phyloP scores from a whole-genome alignment of 306 rosid species.

The Heteromeles arbutifolia region DNA sequence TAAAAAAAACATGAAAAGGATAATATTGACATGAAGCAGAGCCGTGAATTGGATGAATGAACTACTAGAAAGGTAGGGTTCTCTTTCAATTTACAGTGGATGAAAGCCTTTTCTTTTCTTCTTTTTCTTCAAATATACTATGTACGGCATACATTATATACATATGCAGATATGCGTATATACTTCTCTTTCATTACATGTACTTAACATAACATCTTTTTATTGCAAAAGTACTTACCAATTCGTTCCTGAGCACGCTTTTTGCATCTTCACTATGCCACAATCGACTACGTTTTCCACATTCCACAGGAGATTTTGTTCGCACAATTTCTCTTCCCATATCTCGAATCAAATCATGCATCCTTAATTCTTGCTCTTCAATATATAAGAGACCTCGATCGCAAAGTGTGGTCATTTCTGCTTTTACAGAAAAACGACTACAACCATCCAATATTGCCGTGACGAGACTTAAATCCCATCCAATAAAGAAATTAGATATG shows the following conservation, averaged over 20 bases:
- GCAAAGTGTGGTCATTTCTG: slow-evolving; percentile 17
- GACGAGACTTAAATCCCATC: neutral
- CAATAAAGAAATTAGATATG: slow-evolving; percentile 30
- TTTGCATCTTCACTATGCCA: neutral
- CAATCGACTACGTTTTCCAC: neutral
- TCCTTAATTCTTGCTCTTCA: neutral
- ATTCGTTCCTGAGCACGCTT: neutral
- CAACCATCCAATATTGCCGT: slow-evolving; percentile 24
- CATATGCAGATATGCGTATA: neutral
- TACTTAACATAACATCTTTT: neutral
- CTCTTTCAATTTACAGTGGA: too few species aligned
- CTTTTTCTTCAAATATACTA: neutral
- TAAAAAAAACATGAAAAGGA: neutral
- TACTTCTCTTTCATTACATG: neutral
- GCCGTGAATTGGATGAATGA: too few species aligned
- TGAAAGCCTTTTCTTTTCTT: too few species aligned
- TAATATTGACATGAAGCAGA: too few species aligned
- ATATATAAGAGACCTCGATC: slow-evolving; percentile 24
- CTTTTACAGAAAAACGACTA: slow-evolving; percentile 16
- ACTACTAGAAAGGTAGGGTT: too few species aligned
- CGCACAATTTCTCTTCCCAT: neutral
- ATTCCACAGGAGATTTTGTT: too few species aligned
- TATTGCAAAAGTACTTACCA: neutral
- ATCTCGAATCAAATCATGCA: slow-evolving; percentile 23
- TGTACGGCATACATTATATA: neutral